Base-by-base conservation (phyloP, 176 grass and related monocot genomes). In the Aegilops longissima region DNA sequence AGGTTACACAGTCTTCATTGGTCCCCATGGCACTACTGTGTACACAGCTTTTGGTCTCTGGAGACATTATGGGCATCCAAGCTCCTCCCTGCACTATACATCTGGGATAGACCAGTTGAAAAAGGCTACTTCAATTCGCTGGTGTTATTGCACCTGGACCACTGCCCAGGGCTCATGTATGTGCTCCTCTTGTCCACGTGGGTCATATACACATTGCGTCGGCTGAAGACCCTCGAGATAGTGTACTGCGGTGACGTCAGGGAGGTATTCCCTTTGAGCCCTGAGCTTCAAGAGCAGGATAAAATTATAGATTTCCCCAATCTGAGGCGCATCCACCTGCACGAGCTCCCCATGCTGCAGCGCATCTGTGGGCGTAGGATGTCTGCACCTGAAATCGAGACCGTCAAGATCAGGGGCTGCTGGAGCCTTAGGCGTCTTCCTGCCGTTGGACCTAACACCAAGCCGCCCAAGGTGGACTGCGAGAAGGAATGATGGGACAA, bases 401-500 rank as follows among this genome's bases (percentile, higher is more conserved):
- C 52, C 8, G 1, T 86, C 38, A 63, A 73, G 8, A 36, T 87
- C 20, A 73, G 56, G 29, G 85, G 77, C 39, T 87, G 67, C 0
- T 87, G 85, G 85, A 87, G 77, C 54, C 85, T 87, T 12, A 63
- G 0, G 3, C 56, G 27, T 4, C 29, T 81, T 9, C 85, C 77
- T 0, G 1, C 18, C 0, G 4, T 72, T 0, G 4, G 1, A 0
- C 0, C 0, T 1, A 0, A 31, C 0, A 18, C 9, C 5, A 13
- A 47, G 21, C 18, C 10, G 0, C 34, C 12, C 8, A 58, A 11
- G 20, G 85, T 86, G 54, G 38, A 87, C 2, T 81, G 78, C 9
- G 85, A 87, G 85, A 74, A 81, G 68, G 69, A 87, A 6, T 86
- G 77, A 67, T 86, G 85, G 85, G 85, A 80, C 1, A 20, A 2